These are phyloP conservation scores for Acacia melanoxylon DNA, from an alignment of 306 rosid species.

Conservation along the genomic window DNA sequence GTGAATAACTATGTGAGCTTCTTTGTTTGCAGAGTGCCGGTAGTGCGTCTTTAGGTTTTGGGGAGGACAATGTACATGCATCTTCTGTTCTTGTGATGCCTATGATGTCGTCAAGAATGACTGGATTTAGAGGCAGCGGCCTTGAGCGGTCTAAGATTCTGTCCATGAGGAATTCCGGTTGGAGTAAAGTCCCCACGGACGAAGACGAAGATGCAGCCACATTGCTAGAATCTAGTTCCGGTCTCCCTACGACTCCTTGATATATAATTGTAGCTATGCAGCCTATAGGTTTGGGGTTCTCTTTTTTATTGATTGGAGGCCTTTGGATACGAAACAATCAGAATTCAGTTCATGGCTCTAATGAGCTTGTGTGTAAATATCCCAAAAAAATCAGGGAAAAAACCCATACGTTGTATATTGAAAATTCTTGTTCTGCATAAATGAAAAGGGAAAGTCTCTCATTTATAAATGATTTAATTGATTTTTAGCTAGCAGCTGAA, in stretches of 20 bases:
- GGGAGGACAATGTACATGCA: constrained; percentile 85
- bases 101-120: constrained; percentile 91
- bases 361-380: constrained; percentile 1
- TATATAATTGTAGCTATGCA: constrained; percentile 24
- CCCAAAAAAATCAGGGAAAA: not conserved
- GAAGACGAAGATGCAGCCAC: constrained; percentile 69
- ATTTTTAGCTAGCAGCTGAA: not conserved
- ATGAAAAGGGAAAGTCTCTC: not conserved
- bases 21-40: constrained; percentile 61
- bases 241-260: constrained; percentile 47
- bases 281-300: constrained; percentile 7
- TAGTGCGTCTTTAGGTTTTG: constrained; percentile 69
- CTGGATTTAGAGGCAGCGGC: constrained; percentile 82
- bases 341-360: constrained; percentile 5
- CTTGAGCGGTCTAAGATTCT: constrained; percentile 60
- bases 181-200: constrained; percentile 61
- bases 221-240: constrained; percentile 43
- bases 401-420: constrained; percentile 9
- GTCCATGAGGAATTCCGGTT: constrained; percentile 58
- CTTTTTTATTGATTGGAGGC: not conserved
- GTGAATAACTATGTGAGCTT: constrained; percentile 16
- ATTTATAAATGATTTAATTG: not conserved
- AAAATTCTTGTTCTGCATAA: constrained; percentile 9
- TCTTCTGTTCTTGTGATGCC: constrained; percentile 96
- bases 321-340: not conserved